Base-by-base conservation (phyloP, 2,329 filamentous ascomycete species). In the Fusarium clavum region DNA sequence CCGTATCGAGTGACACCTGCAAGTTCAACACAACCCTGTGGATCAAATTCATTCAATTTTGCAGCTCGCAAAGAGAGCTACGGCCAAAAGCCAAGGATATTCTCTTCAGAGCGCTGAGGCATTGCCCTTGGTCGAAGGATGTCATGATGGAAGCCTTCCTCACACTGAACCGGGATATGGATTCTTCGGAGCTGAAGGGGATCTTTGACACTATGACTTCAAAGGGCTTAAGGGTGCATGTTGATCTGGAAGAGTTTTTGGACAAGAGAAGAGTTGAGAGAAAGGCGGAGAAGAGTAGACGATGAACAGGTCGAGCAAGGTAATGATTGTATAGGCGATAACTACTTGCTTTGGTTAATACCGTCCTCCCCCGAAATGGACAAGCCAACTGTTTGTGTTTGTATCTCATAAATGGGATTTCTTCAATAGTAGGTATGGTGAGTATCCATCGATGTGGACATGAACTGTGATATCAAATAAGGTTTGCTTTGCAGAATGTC, bases 81-180 rank as follows among this genome's bases (percentile, higher is more conserved):
- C 80, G 79, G 25, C 61, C 77, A 3, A 82, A 79, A 69, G 81
- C 82, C 5, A 86, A 83, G 70, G 83, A 84, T 6, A 79, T 86
- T 5, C 85, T 85, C 60, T 86, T 84, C 67, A 73, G 83, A 12
- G 85, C 83, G 0, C 54, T 87, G 30, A 77, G 77, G 12, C 79
- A 83, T 20, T 87, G 85, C 61, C 84, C 85, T 1, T 84, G 84
- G 80, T 82, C 81, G 8, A 87, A 86, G 76, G 79, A 79, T 30
- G 69, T 86, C 34, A 81, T 85, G 64, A 82, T 89, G 81, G 83
- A 86, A 74, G 86, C 82, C 1, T 88, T 88, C 72, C 70, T 71
- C 38, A 82, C 80, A n/a, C 69, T 86, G 30, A 77, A 77, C 14
- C 73, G 77, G 10, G 81, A 81, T 0, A 81, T 88, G 81, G 80